Evolutionary conservation across 495 filamentous ascomycete genomes (phyloP).

Genomic region (Alectoria sarmentosa): DNA sequence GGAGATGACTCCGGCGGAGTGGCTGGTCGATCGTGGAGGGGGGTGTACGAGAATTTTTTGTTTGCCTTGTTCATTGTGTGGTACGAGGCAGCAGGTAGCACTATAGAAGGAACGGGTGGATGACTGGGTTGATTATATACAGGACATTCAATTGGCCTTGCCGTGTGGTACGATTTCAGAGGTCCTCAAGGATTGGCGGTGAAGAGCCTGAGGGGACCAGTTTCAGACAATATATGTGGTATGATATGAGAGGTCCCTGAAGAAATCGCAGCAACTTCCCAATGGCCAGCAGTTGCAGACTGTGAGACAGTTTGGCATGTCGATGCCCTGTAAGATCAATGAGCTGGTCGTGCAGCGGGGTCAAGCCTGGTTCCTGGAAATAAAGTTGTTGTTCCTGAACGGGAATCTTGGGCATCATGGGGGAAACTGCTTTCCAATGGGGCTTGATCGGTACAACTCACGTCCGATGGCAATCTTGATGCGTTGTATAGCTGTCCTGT

Average conservation of each 20-base stretch:
- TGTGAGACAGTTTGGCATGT: neutral
- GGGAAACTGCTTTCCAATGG: neutral
- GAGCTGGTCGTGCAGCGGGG: slow-evolving; percentile 5
- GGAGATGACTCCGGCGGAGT: slow-evolving; percentile 1
- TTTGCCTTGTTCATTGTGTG: slow-evolving; percentile 7
- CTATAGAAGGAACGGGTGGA: neutral
- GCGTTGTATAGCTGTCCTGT: neutral
- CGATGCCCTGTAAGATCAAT: neutral
- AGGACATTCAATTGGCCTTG: slow-evolving; percentile 3
- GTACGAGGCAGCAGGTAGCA: slow-evolving; percentile 3
- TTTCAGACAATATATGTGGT: slow-evolving; percentile 6
- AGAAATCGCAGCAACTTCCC: neutral
- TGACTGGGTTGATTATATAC: slow-evolving; percentile 2
- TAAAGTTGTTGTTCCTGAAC: slow-evolving; percentile 1
- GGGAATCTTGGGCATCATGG: slow-evolving; percentile 1
- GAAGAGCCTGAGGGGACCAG: neutral
- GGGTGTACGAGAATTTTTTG: neutral
- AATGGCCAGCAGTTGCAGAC: neutral
- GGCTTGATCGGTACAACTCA: neutral
- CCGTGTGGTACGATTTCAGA: neutral
- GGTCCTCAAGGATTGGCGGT: neutral
- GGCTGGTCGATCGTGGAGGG: slow-evolving; percentile 2
- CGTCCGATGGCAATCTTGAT: slow-evolving; percentile 1
- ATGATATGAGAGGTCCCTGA: neutral
- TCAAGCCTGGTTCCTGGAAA: neutral